These are phyloP conservation scores for Medicago ruthenica DNA, from an alignment of 306 rosid species.

Conservation along the genomic window DNA sequence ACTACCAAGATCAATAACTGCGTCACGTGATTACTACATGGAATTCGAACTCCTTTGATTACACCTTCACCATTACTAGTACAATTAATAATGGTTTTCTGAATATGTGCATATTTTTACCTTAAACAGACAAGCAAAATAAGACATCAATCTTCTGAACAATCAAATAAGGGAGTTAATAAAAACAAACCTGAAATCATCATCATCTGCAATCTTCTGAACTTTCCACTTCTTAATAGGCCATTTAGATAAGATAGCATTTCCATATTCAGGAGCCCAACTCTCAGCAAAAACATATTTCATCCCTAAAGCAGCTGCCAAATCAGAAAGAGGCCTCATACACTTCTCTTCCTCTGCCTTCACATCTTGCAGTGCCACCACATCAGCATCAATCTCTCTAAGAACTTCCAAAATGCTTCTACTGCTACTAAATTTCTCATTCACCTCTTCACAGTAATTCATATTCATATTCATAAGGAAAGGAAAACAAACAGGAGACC, in stretches of 20 bases:
- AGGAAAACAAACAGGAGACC: constrained; percentile 82
- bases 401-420: constrained; percentile 78
- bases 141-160: too few relatives aligned
- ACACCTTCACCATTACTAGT: too few relatives aligned
- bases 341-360: constrained; percentile 85
- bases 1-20: background rate
- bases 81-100: background rate
- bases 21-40: background rate
- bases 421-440: constrained; percentile 55
- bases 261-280: constrained; percentile 96
- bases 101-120: background rate
- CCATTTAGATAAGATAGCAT: constrained; percentile 89
- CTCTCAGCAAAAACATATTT: constrained; percentile 88
- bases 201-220: constrained; percentile 85
- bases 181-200: constrained; percentile 75
- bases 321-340: constrained; percentile 85
- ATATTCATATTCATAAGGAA: constrained; percentile 48
- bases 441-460: constrained; percentile 57
- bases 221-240: constrained; percentile 81
- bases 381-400: constrained; percentile 83
- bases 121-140: too few relatives aligned
- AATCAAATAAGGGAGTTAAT: background rate
- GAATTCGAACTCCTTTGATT: background rate
- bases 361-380: constrained; percentile 85
- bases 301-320: constrained; percentile 90